phyloP scores from a whole-genome alignment of 495 filamentous ascomycete genomes.

The Tuber melanosporum region DNA sequence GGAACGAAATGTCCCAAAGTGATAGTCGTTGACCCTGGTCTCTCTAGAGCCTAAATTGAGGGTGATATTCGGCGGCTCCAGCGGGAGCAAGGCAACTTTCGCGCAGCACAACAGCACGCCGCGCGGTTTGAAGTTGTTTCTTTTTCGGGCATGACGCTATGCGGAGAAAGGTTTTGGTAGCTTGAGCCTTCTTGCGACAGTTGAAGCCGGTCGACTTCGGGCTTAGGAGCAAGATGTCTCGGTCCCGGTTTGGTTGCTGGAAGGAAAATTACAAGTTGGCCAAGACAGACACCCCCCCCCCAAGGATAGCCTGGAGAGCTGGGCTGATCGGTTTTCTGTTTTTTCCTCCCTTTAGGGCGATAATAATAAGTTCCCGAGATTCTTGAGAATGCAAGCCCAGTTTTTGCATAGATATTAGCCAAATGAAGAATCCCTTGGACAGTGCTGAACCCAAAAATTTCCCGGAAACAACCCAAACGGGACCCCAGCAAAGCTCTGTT shows the following conservation, averaged over 20 bases:
- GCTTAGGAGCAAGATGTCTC: neutral
- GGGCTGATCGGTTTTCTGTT: too few relatives aligned
- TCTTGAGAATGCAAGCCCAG: too few relatives aligned
- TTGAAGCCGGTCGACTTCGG: neutral
- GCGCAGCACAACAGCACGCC: neutral
- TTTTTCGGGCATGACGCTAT: neutral
- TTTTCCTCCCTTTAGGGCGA: too few relatives aligned
- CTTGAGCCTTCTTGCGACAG: neutral
- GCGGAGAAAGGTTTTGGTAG: neutral
- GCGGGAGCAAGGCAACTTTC: neutral
- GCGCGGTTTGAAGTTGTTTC: neutral
- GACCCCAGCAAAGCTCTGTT: neutral
- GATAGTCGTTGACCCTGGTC: constrained; percentile 3
- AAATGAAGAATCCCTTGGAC: too few relatives aligned
- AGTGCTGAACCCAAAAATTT: too few relatives aligned
- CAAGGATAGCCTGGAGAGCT: too few relatives aligned
- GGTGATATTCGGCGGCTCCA: neutral
- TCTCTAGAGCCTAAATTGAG: neutral
- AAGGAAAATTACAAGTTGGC: too few relatives aligned
- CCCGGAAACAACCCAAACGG: too few relatives aligned
- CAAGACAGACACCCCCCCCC: too few relatives aligned
- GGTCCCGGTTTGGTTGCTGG: too few relatives aligned
- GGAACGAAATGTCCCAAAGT: neutral
- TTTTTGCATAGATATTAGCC: too few relatives aligned
- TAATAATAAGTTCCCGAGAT: too few relatives aligned